Base-by-base conservation (phyloP, 163 green algal genomes). In the Scenedesmus sp. region DNA sequence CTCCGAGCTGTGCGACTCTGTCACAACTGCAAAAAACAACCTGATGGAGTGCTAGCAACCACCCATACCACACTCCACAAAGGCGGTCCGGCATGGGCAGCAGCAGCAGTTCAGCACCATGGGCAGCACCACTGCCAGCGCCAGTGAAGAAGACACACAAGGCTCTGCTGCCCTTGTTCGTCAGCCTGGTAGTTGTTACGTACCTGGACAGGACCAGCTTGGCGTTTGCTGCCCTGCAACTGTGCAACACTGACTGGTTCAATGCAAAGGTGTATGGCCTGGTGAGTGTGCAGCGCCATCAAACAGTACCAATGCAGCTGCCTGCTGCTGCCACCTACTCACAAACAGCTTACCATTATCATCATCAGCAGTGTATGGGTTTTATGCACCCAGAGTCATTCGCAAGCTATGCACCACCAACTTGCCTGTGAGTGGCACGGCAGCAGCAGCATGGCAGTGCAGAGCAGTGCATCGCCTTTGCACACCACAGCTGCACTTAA, bases 181-280 rank as follows among this genome's bases (percentile, higher is more conserved):
- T 92, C 3, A 67, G 46, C 20, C 82, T 92, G 55, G 89, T 92
- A 4, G 34, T 74, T 0, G 67, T 92, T 9, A 86, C n/a, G 3
- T 92, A 92, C 56, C 62, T 92, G 2, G 89, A 92, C 59, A 64
- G 89, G 2, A 92, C 89, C 8, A 81, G 52, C n/a, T 26, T 92
- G 9, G 62, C 82, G 6, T 92, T 92, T 79, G 89, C 89, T 26
- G 89, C 89, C 8, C 89, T 92, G 82, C 89, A 92, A 52, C 82
- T 92, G 26, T 92, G 89, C 82, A 59, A 85, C 0, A 54, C 18
- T 26, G 66, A 73, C 26, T 92, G 89, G 89, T 92, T 92, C 66
- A 89, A 92, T 82, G 89, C 89, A 26, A 64, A 88, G 55, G 89
- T 92, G 52, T 90, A 86, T 77, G 89, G 89, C 16, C 64, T 92